Evolutionary conservation across 1,284 basidiomycete genomes (phyloP), one percentile per base, ranked within the genome.

Genomic region (Vanrija humicola): DNA sequence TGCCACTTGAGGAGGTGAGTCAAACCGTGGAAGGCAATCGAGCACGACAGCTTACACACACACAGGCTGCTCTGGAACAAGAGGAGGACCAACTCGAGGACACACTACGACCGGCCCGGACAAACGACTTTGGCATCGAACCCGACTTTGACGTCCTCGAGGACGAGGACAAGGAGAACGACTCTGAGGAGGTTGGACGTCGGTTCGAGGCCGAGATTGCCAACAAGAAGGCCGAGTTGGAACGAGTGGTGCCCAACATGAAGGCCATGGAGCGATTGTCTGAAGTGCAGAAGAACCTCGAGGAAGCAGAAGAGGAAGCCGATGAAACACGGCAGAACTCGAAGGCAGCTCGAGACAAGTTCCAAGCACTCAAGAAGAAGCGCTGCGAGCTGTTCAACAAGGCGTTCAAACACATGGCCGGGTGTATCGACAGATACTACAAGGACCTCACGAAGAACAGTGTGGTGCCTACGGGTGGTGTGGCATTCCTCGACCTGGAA

Each of bases 371-470:
- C 59, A 95, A 88, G 78, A 86, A 86, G 72, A 80, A 84, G 69
- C 81, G 93, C 88, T 86, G 83, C 59, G 90, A 98, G 60, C 75
- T 96, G 38, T 98, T 98, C 82, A 94, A 95, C 79, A 89, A 88
- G 65, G 95, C 96, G 0, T 99, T 94, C 79, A 87, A 86, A 60
- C 38, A 99, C 72, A 98, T 99, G 58, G 90, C 92, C 7, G 88
- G 90, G 59, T 82, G 85, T 48, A 98, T 99, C 64, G 94, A 98
- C 72, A 82, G 87, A 63, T 92, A 98, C 2, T 99, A 99, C 80
- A 98, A 98, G 77, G 94, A 98, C 62, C 83, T 98, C 21, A 98
- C 96, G 0, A 96, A 93, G 75, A 92, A 90, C 29, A 91, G 89
- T 67, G 87, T 89, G 3, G 84, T 90, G 1, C 63, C 65, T 28